Conservation (phyloP, 2,329 filamentous ascomycete species). For the Drechslerella stenobrocha region DNA sequence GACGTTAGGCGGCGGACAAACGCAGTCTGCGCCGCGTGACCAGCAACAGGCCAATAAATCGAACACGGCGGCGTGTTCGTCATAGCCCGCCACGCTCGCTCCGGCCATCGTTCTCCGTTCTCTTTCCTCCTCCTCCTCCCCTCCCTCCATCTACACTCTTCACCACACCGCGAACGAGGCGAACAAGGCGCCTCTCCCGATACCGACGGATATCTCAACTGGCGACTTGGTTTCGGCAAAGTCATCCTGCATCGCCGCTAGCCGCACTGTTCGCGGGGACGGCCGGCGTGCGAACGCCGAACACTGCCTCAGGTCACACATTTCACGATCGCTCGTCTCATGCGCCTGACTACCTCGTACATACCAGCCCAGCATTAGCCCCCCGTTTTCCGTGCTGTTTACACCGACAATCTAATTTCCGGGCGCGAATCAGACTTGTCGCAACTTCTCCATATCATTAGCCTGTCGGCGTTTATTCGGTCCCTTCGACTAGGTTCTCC, state of each 20-base stretch:
- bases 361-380: not conserved
- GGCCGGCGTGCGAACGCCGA: not conserved
- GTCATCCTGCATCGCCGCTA: not conserved
- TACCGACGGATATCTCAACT: not conserved
- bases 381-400: not conserved
- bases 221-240: not conserved
- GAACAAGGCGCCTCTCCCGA: not conserved
- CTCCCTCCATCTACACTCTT: not conserved
- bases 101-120: not conserved
- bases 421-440: not conserved
- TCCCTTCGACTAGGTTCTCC: not conserved
- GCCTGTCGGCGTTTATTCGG: not conserved
- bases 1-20: slow-evolving; percentile 18
- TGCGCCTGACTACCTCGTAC: not conserved
- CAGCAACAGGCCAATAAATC: slow-evolving; percentile 23
- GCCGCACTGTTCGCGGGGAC: not conserved
- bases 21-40: slow-evolving; percentile 22
- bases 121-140: not conserved
- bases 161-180: not conserved
- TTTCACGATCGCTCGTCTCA: not conserved
- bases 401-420: not conserved
- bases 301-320: slow-evolving; percentile 1
- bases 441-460: not conserved
- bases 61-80: not conserved
- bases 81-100: not conserved